Conservation (phyloP, 768 basidiomycete genomes). For the Floccularia luteovirens region DNA sequence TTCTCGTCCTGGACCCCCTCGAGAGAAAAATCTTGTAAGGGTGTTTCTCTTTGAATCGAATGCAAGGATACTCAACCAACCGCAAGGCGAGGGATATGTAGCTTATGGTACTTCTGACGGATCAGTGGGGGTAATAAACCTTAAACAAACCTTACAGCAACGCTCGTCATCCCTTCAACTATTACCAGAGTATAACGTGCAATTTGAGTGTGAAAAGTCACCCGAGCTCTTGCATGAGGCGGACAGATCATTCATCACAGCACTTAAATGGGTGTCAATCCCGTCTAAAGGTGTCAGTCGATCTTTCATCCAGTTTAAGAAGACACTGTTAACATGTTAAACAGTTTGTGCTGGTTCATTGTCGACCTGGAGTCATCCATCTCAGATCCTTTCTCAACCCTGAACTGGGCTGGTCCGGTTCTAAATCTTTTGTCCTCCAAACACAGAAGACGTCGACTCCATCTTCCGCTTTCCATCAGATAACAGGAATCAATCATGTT, state of each 20-base stretch:
- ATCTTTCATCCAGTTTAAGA: conserved; percentile 4
- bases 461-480: conserved; percentile 51
- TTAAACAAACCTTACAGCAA: conserved; percentile 36
- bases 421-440: conserved; percentile 31
- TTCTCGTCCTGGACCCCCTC: conserved; percentile 48
- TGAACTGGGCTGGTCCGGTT: conserved; percentile 37
- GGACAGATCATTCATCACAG: conserved; percentile 39
- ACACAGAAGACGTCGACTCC: conserved; percentile 44
- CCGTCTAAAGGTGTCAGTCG: conserved; percentile 28
- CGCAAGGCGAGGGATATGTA: conserved; percentile 46
- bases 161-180: conserved; percentile 17
- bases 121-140: conserved; percentile 42
- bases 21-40: conserved; percentile 34
- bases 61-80: not conserved
- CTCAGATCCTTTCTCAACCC: conserved; percentile 40
- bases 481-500: conserved; percentile 55
- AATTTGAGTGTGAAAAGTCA: conserved; percentile 19
- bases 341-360: conserved; percentile 51
- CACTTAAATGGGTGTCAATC: conserved; percentile 48
- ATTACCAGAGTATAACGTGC: conserved; percentile 24
- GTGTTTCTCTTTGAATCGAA: conserved; percentile 3
- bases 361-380: conserved; percentile 52
- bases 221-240: conserved; percentile 19
- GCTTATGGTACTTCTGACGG: conserved; percentile 58
- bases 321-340: not conserved